A percentile compares a stretch with the other conserved stretches of the same genome.
phyloP scores from a whole-genome alignment of 805 yeast genomes.

The Candida parachauliodes region DNA sequence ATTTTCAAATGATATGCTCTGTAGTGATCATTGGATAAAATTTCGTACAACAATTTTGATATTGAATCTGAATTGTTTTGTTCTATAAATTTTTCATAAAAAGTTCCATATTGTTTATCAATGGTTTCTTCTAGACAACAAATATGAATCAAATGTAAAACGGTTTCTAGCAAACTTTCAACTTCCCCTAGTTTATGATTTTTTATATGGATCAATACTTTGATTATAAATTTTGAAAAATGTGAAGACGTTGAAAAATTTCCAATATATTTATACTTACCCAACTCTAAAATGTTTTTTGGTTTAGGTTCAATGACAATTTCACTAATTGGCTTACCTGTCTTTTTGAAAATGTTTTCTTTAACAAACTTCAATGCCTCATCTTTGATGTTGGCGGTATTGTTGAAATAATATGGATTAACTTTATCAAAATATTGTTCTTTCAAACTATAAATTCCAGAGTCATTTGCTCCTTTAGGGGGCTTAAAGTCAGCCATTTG shows the following conservation, averaged over 20 bases:
- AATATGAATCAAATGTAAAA: constrained; percentile 67
- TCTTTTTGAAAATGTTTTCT: constrained; percentile 41
- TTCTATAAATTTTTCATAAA: constrained; percentile 26
- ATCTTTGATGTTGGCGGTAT: constrained; percentile 72
- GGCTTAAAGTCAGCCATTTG: constrained; percentile 31
- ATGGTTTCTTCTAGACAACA: constrained; percentile 34
- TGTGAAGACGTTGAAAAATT: constrained; percentile 49
- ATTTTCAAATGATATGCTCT: constrained; percentile 49
- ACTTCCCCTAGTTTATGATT: constrained; percentile 34
- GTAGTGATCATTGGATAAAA: constrained; percentile 41
- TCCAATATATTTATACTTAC: constrained; percentile 42
- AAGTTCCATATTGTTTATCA: constrained; percentile 30
- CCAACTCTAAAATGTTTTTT: constrained; percentile 21
- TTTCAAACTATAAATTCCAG: constrained; percentile 35
- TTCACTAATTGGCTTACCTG: constrained; percentile 38
- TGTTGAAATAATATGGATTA: constrained; percentile 75
- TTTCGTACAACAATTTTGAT: constrained; percentile 31
- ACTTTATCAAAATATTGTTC: constrained; percentile 31
- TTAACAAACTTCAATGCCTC: constrained; percentile 71
- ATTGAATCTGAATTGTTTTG: constrained; percentile 27
- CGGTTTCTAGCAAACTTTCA: constrained; percentile 57
- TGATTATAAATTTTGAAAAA: constrained; percentile 53
- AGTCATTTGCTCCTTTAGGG: constrained; percentile 32
- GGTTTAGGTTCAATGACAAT: constrained; percentile 57
- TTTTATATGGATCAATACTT: constrained; percentile 41